phyloP scores from a whole-genome alignment of 2,329 filamentous ascomycete species.

The Botrytis aclada region DNA sequence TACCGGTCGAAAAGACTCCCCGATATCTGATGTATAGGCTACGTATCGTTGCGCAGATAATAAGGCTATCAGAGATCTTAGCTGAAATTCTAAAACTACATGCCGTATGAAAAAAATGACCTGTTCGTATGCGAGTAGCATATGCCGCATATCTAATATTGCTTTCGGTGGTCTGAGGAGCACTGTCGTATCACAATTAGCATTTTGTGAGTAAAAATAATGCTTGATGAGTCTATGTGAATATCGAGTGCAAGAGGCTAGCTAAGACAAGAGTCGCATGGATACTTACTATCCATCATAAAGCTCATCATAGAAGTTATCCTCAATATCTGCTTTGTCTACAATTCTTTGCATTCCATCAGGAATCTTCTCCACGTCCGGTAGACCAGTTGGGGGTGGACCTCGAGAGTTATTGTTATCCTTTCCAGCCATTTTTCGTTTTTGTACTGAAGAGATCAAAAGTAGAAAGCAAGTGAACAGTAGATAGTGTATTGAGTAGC shows the following conservation, averaged over 20 bases:
- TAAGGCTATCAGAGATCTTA: slow-evolving; percentile 53
- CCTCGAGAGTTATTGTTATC: slow-evolving; percentile 30
- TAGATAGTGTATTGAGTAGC: neutral
- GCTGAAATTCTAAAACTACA: neutral
- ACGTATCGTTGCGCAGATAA: slow-evolving; percentile 92
- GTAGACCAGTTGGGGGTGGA: slow-evolving; percentile 30
- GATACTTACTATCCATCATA: slow-evolving; percentile 72
- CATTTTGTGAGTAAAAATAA: neutral
- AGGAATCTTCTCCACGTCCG: slow-evolving; percentile 47
- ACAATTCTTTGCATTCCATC: slow-evolving; percentile 55
- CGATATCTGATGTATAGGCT: slow-evolving; percentile 94
- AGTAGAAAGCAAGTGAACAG: neutral
- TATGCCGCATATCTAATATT: slow-evolving; percentile 91
- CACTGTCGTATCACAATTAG: slow-evolving; percentile 44
- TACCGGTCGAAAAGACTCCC: slow-evolving; percentile 91
- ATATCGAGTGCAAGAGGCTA: neutral
- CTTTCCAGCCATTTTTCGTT: slow-evolving; percentile 31
- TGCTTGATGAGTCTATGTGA: neutral
- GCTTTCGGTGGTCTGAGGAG: slow-evolving; percentile 77
- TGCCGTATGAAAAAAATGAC: neutral
- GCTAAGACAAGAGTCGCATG: no score
- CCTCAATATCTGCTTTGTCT: slow-evolving; percentile 59
- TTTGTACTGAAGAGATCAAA: neutral
- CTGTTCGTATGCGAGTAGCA: slow-evolving; percentile 74
- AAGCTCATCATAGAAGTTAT: slow-evolving; percentile 73